Conservation (phyloP, 2,329 filamentous ascomycete genomes). For the Colletotrichum aenigma region DNA sequence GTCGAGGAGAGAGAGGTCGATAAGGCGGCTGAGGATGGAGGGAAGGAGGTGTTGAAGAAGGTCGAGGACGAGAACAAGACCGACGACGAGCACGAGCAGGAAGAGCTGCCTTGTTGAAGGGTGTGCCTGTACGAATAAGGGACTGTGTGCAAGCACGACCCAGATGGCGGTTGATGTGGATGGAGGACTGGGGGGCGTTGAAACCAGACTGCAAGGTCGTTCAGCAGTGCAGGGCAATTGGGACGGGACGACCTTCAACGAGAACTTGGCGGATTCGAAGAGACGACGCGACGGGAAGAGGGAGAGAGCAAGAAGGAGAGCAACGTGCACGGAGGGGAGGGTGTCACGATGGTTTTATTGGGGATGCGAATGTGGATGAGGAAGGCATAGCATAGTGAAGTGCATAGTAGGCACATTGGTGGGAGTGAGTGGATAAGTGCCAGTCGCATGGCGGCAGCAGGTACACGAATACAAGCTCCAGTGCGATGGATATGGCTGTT, state of each 20-base stretch:
- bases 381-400: neutral
- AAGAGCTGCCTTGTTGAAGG: neutral
- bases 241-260: constrained; percentile 7
- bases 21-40: neutral
- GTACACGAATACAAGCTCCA: neutral
- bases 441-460: neutral
- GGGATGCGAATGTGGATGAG: neutral
- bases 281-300: neutral
- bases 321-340: neutral
- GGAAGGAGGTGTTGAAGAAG: neutral
- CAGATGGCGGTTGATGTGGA: neutral
- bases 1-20: neutral
- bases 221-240: constrained; percentile 1
- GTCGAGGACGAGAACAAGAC: neutral
- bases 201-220: constrained; percentile 2
- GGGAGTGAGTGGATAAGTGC: neutral
- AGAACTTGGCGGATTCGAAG: constrained; percentile 9
- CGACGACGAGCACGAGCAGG: neutral
- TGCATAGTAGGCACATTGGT: neutral
- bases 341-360: constrained; percentile 21
- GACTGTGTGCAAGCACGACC: neutral
- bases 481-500: neutral
- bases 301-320: neutral
- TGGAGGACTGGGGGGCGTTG: constrained; percentile 3
- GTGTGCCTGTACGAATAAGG: neutral